Conservation (phyloP, 2,329 filamentous ascomycete species). For the Epichloe sp. region DNA sequence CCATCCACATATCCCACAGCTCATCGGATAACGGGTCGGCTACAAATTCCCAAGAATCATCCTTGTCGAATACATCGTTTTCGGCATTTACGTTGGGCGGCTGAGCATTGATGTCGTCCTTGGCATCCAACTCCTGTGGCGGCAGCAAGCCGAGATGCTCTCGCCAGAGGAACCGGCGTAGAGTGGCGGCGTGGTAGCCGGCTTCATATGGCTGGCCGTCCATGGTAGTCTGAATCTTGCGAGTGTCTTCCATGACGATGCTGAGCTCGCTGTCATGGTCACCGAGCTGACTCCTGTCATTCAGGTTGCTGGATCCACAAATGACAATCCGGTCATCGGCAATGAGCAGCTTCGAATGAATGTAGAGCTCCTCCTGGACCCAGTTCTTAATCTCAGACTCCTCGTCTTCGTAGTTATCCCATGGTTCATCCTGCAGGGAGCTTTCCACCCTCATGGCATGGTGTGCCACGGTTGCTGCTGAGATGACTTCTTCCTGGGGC, state of each 20-base stretch:
- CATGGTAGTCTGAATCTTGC: conserved; percentile 60
- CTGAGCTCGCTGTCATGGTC: conserved; percentile 84
- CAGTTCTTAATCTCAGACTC: conserved; percentile 75
- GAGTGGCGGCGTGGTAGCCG: conserved; percentile 67
- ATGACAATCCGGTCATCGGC: conserved; percentile 77
- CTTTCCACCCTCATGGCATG: conserved; percentile 61
- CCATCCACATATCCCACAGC: conserved; percentile 57
- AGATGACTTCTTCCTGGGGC: conserved; percentile 24
- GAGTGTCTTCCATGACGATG: conserved; percentile 78
- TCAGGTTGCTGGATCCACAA: conserved; percentile 81
- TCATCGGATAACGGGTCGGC: conserved; percentile 57
- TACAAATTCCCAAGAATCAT: conserved; percentile 51
- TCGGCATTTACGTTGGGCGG: conserved; percentile 54
- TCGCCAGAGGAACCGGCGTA: conserved; percentile 74
- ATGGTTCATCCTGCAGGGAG: conserved; percentile 53
- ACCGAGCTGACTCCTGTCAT: conserved; percentile 79
- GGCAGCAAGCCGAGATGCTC: conserved; percentile 78
- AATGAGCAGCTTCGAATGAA: conserved; percentile 84
- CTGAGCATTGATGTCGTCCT: conserved; percentile 57
- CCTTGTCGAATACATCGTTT: conserved; percentile 48
- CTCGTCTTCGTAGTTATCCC: conserved; percentile 52
- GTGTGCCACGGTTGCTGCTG: conserved; percentile 46
- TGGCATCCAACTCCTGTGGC: conserved; percentile 56
- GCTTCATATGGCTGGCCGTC: conserved; percentile 64
- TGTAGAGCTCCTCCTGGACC: conserved; percentile 91